Percentiles rank a stretch among this genome's conserved stretches.
These are phyloP conservation scores for Hypoxylon rickii DNA, from an alignment of 495 filamentous ascomycete species.

Conservation along the genomic window DNA sequence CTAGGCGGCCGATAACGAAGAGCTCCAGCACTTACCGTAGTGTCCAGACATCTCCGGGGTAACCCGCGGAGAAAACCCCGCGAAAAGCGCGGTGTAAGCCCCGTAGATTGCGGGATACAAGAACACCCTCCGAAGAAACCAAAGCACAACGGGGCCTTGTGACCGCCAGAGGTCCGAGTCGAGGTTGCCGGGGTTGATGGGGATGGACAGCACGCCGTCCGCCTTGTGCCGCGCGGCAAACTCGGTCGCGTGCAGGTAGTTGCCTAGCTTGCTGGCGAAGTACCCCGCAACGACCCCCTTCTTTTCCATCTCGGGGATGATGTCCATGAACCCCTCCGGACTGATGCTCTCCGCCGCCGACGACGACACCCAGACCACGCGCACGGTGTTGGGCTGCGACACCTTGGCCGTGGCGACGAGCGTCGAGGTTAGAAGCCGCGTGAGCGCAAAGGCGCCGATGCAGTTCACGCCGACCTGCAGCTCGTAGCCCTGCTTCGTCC, in stretches of 20 bases:
- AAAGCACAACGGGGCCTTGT: not conserved
- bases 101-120: constrained; percentile 39
- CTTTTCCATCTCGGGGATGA: constrained; percentile 10
- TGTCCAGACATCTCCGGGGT: constrained; percentile 31
- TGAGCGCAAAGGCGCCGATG: constrained; percentile 45
- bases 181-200: constrained; percentile 42
- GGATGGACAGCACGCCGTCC: constrained; percentile 40
- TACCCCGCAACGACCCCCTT: constrained; percentile 31
- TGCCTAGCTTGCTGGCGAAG: constrained; percentile 48
- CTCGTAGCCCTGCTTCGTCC: constrained; percentile 44
- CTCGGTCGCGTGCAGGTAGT: constrained; percentile 40
- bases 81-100: constrained; percentile 50
- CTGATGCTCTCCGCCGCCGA: constrained; percentile 35
- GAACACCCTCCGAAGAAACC: constrained; percentile 10
- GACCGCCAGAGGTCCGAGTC: constrained; percentile 29
- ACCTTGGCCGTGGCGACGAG: constrained; percentile 35
- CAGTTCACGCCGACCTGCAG: constrained; percentile 46
- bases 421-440: constrained; percentile 46
- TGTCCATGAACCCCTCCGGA: constrained; percentile 14
- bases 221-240: constrained; percentile 36
- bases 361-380: constrained; percentile 51
- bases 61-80: constrained; percentile 46
- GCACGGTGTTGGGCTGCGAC: constrained; percentile 38
- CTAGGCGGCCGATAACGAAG: too few species aligned
- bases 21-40: constrained; percentile 8